Evolutionary conservation across 148 eudicot species (phyloP).

Genomic region (Rhododendron griersonianum): DNA sequence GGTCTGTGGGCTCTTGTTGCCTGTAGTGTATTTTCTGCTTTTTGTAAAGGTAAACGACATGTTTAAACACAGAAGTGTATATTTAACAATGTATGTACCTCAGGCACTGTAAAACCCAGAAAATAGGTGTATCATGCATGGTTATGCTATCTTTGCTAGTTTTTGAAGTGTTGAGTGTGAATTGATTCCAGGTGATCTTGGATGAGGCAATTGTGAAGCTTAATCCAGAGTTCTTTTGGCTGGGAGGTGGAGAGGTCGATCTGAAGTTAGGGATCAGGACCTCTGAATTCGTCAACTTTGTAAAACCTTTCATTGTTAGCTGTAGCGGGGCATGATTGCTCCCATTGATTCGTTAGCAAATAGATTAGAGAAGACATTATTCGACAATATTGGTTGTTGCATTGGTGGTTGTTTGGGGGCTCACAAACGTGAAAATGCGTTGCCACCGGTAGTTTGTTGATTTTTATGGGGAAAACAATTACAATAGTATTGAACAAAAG

Average conservation of each 20-base stretch:
- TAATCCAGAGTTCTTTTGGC: conserved; percentile 88
- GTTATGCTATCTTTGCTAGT: neutral
- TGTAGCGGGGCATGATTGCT: conserved; percentile 53
- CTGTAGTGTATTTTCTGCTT: neutral
- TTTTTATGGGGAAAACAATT: neutral
- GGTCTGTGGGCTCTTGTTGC: neutral
- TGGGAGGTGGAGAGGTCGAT: conserved; percentile 93
- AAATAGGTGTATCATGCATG: neutral
- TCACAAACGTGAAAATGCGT: neutral
- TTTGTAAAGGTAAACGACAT: neutral
- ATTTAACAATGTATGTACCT: neutral
- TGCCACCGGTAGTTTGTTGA: neutral
- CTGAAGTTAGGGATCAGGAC: conserved; percentile 82
- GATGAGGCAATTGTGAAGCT: conserved; percentile 94
- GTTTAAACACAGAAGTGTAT: neutral
- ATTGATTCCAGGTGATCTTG: conserved; percentile 67
- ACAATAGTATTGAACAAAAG: neutral
- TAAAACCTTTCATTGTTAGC: conserved; percentile 73
- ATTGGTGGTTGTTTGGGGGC: neutral
- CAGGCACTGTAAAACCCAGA: neutral
- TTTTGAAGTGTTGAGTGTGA: neutral
- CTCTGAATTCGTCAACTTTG: conserved; percentile 59
- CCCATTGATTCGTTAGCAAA: neutral
- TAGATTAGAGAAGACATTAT: neutral
- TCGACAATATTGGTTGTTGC: neutral